Base-by-base conservation (phyloP, 352 stramenopile species). In the Phytophthora sp. region DNA sequence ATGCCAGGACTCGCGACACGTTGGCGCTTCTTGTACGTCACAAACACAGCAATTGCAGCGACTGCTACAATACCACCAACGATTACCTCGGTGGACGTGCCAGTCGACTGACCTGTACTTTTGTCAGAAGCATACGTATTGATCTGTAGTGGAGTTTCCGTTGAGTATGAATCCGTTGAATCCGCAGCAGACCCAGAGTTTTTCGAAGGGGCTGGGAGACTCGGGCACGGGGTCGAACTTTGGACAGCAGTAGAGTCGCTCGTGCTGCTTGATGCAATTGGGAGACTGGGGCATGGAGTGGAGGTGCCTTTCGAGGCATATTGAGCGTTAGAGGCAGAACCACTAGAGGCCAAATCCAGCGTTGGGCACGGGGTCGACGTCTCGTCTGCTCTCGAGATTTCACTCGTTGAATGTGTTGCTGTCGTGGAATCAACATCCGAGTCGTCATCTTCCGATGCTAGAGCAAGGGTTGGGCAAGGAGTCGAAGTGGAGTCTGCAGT, bases 1-100 rank as follows among this genome's bases (percentile, higher is more conserved):
- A 56, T 15, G n/a, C 43, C 42, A 1, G 59, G 34, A 30, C 42
- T 68, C n/a, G 10, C 28, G 24, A 46, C 18, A 34, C 5, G 26
- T 21, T 57, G 39, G 6, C 51, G 59, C 18, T 62, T 54, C 59
- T 62, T 68, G 51, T 57, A 68, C 34, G 45, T 9, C 4, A 41
- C 59, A 28, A 68, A 43, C 13, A 12, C 59, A 20, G 50, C 59
- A 20, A 67, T 37, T 18, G 42, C 59, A 15, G 27, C 59, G 30
- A 56, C 50, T 5, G 50, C 59, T 37, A 41, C 58, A 30, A 50
- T 20, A 15, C 31, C 58, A 30, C 37, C 58, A 17, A 58, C 8
- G 18, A 66, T 34, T 26, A 18, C 27, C 21, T 49, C 37, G n/a
- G 38, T 34, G 13, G 49, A 15, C 10, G 20, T 6, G 20, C n/a